These are phyloP conservation scores for Beauveria sp. DNA, from an alignment of 2,329 filamentous ascomycete genomes.

Conservation along the genomic window DNA sequence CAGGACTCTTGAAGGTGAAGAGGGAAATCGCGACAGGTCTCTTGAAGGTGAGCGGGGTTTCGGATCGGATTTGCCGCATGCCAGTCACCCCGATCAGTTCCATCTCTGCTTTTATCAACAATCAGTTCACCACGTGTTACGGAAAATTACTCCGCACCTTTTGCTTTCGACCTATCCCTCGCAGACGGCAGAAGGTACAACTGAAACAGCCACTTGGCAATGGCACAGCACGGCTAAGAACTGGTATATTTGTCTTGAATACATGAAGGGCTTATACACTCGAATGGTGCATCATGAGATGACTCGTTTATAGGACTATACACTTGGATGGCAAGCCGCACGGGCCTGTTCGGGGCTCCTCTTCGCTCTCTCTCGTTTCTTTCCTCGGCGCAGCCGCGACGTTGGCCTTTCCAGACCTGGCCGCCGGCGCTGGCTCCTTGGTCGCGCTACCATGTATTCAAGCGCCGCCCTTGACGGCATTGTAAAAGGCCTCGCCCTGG, in stretches of 20 bases:
- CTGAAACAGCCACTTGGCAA: too few relatives aligned
- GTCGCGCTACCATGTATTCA: conserved; percentile 67
- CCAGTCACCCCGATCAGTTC: neutral
- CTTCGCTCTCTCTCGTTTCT: conserved; percentile 26
- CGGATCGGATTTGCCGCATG: neutral
- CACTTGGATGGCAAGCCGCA: conserved; percentile 75
- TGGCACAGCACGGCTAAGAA: neutral
- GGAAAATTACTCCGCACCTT: too few relatives aligned
- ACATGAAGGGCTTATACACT: conserved; percentile 3
- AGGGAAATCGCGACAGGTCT: neutral
- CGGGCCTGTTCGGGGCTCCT: conserved; percentile 55
- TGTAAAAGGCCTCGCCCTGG: conserved; percentile 83
- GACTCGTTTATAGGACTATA: conserved; percentile 46
- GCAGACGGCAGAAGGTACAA: too few relatives aligned
- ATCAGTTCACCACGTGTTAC: neutral
- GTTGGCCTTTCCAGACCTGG: conserved; percentile 15
- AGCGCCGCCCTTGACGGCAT: conserved; percentile 48
- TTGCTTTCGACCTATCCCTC: neutral
- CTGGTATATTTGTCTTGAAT: neutral
- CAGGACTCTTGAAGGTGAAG: neutral
- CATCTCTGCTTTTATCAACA: neutral
- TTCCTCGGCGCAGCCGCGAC: conserved; percentile 16
- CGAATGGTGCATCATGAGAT: conserved; percentile 9
- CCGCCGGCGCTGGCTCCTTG: conserved; percentile 17
- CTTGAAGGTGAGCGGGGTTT: neutral